Conservation (phyloP, 352 stramenopile species). For the Globisporangium echinulatum region DNA sequence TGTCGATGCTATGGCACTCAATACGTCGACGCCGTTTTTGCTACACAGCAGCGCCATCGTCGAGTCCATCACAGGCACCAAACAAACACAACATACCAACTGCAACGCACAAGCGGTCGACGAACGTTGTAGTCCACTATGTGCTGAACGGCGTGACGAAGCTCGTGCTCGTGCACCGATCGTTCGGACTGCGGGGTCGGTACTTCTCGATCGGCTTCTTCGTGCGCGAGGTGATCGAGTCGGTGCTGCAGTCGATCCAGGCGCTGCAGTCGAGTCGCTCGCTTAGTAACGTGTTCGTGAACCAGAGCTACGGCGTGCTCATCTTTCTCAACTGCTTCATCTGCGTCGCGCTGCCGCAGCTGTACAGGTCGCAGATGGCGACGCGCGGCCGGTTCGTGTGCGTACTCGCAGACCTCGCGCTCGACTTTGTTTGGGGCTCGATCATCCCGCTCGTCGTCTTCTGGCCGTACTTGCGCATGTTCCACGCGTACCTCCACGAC, state of each 20-base stretch:
- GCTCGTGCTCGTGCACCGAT: not conserved
- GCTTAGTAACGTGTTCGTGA: constrained; percentile 24
- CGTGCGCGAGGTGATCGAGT: constrained; percentile 16
- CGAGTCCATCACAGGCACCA: not conserved
- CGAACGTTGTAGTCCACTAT: not conserved
- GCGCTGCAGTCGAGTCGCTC: constrained; percentile 17
- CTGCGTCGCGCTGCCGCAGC: constrained; percentile 21
- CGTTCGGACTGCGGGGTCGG: constrained; percentile 8
- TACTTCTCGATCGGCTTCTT: constrained; percentile 13
- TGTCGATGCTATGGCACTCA: constrained; percentile 12
- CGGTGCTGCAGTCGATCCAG: constrained; percentile 20
- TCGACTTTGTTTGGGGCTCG: constrained; percentile 26
- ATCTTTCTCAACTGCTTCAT: constrained; percentile 26
- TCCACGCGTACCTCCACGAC: constrained; percentile 9
- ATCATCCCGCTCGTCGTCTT: constrained; percentile 25
- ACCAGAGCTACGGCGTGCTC: constrained; percentile 20
- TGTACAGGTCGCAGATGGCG: constrained; percentile 15
- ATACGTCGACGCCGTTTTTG: not conserved
- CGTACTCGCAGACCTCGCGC: constrained; percentile 18
- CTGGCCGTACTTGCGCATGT: constrained; percentile 5
- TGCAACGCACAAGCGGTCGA: not conserved
- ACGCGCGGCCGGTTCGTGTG: constrained; percentile 18
- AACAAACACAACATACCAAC: too few relatives aligned
- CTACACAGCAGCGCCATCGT: not conserved
- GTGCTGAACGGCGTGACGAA: not conserved